A percentile compares a stretch with the other conserved stretches of the same genome.
These are phyloP conservation scores for Globisporangium barbulae DNA, from an alignment of 352 stramenopile species.

Conservation along the genomic window DNA sequence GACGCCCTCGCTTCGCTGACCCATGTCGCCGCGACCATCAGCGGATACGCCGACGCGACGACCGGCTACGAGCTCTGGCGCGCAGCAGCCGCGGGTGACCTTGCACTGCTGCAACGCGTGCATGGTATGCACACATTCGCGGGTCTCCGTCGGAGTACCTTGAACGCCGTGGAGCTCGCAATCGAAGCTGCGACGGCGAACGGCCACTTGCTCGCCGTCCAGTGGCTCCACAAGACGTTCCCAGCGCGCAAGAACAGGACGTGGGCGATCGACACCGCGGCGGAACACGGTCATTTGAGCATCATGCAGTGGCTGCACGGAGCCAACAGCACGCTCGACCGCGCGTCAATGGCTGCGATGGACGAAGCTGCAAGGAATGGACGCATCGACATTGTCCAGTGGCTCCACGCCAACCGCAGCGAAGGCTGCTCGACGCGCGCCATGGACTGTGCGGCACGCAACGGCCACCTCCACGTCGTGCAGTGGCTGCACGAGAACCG, in stretches of 20 bases:
- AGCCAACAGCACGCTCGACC: constrained; percentile 1
- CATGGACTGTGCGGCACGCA: constrained; percentile 12
- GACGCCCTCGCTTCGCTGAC: constrained; percentile 3
- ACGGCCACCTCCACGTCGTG: constrained; percentile 12
- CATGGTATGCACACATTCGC: neutral
- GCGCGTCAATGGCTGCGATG: constrained; percentile 8
- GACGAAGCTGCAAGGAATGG: constrained; percentile 10
- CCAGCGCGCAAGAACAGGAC: constrained; percentile 8
- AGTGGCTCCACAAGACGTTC: constrained; percentile 12
- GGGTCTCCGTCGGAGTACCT: neutral
- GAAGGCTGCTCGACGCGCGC: constrained; percentile 12
- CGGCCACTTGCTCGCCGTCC: constrained; percentile 9
- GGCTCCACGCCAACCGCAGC: constrained; percentile 7
- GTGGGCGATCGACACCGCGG: constrained; percentile 13
- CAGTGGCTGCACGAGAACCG: constrained; percentile 63
- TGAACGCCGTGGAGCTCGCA: constrained; percentile 8
- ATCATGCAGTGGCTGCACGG: constrained; percentile 12
- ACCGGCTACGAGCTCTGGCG: neutral
- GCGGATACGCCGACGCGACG: constrained; percentile 4
- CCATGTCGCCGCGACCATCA: constrained; percentile 5
- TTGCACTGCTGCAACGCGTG: constrained; percentile 12
- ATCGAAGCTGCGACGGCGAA: constrained; percentile 11
- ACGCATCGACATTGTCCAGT: constrained; percentile 9
- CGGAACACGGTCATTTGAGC: constrained; percentile 6
- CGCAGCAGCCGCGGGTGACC: constrained; percentile 10